Conservation (phyloP, 176 grass and related monocot species). For the Saccharum officinarum region DNA sequence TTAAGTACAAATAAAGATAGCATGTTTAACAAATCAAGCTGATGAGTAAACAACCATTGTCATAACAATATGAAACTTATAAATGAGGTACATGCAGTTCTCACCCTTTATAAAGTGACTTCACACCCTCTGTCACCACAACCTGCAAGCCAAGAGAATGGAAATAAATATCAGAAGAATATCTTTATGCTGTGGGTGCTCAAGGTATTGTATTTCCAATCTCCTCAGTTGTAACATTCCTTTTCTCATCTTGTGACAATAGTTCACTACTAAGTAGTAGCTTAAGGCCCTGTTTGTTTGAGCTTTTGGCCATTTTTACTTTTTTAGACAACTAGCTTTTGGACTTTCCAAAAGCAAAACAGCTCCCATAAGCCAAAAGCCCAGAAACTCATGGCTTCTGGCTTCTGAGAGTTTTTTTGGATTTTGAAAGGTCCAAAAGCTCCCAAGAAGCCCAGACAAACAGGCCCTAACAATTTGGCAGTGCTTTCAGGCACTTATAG, state of each 20-base stretch:
- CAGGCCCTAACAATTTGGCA: not conserved
- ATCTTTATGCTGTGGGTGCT: not conserved
- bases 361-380: no score
- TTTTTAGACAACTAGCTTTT: not conserved
- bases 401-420: not conserved
- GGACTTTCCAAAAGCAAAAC: not conserved
- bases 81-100: not conserved
- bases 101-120: conserved; percentile 92
- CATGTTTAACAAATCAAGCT: not conserved
- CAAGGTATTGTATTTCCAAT: conserved; percentile 24
- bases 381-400: not conserved
- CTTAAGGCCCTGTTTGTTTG: not conserved
- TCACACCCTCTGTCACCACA: conserved; percentile 69
- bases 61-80: not conserved
- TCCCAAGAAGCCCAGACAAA: not conserved
- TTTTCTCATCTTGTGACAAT: conserved; percentile 17
- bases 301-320: no score
- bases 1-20: not conserved
- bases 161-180: conserved; percentile 22
- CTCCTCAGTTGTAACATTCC: not conserved
- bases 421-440: not conserved
- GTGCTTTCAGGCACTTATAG: not conserved
- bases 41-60: not conserved
- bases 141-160: conserved; percentile 54
- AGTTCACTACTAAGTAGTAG: not conserved